Evolutionary conservation across 1,139 yeast genomes (phyloP).

Genomic region (Taphrina populina): DNA sequence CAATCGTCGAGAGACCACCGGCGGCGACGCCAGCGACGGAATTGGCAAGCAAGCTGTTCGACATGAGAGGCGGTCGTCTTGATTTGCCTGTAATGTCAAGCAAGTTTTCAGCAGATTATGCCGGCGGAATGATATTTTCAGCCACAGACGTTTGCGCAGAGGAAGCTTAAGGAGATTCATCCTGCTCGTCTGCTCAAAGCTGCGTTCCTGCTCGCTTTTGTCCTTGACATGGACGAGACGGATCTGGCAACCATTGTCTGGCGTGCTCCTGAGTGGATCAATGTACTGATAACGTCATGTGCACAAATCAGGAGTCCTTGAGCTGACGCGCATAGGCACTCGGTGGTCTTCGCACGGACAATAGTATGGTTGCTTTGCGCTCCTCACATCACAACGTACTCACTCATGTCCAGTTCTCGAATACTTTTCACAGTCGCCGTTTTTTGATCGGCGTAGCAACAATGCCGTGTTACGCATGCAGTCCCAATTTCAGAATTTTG

Average conservation of each 20-base stretch:
- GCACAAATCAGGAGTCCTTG: not conserved
- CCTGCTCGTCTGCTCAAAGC: too few species aligned
- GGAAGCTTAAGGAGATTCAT: too few species aligned
- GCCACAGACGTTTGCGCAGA: too few species aligned
- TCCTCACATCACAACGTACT: not conserved
- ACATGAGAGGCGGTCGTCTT: too few species aligned
- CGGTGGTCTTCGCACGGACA: slow-evolving; percentile 26
- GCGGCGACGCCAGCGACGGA: slow-evolving; percentile 72
- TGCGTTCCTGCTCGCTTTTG: too few species aligned
- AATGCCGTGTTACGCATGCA: slow-evolving; percentile 96
- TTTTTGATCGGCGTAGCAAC: slow-evolving; percentile 88
- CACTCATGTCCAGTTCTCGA: slow-evolving; percentile 57
- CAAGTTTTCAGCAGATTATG: too few species aligned
- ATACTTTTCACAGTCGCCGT: slow-evolving; percentile 89
- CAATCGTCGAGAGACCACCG: slow-evolving; percentile 73
- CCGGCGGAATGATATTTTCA: too few species aligned
- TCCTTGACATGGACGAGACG: slow-evolving; percentile 7
- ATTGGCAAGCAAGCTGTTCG: slow-evolving; percentile 16
- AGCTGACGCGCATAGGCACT: slow-evolving; percentile 10
- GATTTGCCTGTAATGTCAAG: too few species aligned
- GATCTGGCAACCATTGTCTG: slow-evolving; percentile 24
- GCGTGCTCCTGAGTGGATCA: slow-evolving; percentile 33
- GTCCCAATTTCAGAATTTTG: slow-evolving; percentile 72
- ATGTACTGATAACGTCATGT: not conserved
- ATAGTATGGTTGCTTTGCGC: slow-evolving; percentile 1